phyloP scores from a whole-genome alignment of 306 rosid genomes.

The Lathyrus tuberosus region DNA sequence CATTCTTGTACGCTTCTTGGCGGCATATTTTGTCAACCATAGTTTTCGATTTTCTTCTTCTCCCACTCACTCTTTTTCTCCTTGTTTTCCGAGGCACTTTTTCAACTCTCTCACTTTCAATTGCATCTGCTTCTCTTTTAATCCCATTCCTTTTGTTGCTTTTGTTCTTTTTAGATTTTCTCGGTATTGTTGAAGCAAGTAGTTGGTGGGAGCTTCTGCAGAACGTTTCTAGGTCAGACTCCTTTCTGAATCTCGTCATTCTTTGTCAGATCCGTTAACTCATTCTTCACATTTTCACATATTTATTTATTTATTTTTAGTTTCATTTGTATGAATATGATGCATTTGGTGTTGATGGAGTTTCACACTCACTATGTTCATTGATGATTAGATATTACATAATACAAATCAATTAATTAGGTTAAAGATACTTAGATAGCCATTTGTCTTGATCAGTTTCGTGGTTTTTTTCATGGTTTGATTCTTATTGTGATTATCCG shows the following conservation, averaged over 20 bases:
- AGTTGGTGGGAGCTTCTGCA: neutral
- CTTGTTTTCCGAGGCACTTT: neutral
- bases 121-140: neutral
- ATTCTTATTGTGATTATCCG: too few species aligned
- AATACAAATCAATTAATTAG: too few species aligned
- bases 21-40: too few species aligned
- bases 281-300: conserved; percentile 15
- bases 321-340: conserved; percentile 5
- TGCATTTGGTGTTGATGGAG: conserved; percentile 25
- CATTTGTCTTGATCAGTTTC: conserved; percentile 8
- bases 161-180: neutral
- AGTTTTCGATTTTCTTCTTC: neutral
- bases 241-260: conserved; percentile 41
- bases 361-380: neutral
- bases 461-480: neutral
- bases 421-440: too few species aligned
- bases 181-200: neutral
- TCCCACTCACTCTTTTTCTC: neutral
- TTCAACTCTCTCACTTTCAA: neutral
- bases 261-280: conserved; percentile 48
- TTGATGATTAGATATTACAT: too few species aligned
- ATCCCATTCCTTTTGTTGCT: neutral
- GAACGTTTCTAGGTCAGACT: conserved; percentile 33
- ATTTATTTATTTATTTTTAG: neutral
- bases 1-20: too few species aligned